A percentile compares a stretch with the other conserved stretches of the same genome.
phyloP scores from a whole-genome alignment of 2,329 filamentous ascomycete species.

The Aspergillus sp. region DNA sequence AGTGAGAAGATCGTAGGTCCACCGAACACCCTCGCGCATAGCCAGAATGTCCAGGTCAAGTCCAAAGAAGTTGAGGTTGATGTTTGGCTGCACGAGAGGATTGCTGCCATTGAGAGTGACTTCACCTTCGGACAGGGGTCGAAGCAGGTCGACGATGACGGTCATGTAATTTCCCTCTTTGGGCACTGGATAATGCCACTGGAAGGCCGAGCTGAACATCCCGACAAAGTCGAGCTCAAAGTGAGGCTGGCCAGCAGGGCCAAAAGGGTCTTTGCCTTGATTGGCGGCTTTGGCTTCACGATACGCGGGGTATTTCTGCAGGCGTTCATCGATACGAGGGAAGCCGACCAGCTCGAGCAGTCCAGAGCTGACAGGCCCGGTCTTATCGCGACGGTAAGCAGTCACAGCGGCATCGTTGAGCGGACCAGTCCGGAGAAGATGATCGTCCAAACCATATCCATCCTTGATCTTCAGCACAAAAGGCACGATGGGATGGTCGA shows the following conservation, averaged over 20 bases:
- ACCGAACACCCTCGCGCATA: constrained; percentile 55
- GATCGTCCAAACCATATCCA: constrained; percentile 35
- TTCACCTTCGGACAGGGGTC: constrained; percentile 40
- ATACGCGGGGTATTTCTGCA: constrained; percentile 49
- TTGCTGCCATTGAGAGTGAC: constrained; percentile 39
- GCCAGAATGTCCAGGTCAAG: constrained; percentile 52
- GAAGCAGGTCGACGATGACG: constrained; percentile 51
- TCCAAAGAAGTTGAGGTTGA: constrained; percentile 43
- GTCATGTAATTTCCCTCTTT: constrained; percentile 49
- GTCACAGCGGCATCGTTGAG: constrained; percentile 27
- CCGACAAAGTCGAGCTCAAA: constrained; percentile 60
- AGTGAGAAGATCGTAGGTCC: constrained; percentile 51
- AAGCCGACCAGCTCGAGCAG: constrained; percentile 53
- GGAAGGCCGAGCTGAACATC: constrained; percentile 52
- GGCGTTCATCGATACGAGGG: constrained; percentile 53
- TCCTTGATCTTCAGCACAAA: constrained; percentile 41
- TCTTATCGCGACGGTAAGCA: constrained; percentile 35
- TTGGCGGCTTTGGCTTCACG: constrained; percentile 37
- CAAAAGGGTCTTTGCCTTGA: constrained; percentile 48
- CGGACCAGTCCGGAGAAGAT: constrained; percentile 33
- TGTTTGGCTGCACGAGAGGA: constrained; percentile 33
- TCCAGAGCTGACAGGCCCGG: constrained; percentile 37
- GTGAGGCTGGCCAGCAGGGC: constrained; percentile 54
- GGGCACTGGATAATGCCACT: constrained; percentile 45
- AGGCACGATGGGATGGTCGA: constrained; percentile 39